Conservation (phyloP, 306 rosid genomes). For the Canavalia ensiformis region DNA sequence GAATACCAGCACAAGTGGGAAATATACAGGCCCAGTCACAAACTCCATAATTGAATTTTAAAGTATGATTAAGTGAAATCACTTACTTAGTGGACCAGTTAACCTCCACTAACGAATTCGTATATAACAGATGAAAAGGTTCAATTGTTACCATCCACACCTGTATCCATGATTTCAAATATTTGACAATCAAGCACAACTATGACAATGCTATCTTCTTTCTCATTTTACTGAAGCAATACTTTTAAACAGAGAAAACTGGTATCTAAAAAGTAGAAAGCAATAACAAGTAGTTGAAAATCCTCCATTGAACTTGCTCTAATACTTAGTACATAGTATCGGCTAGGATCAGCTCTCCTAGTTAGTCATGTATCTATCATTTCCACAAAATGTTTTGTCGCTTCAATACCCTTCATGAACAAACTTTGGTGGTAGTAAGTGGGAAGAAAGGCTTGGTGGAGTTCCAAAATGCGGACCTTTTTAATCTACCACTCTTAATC, state of each 20-base stretch:
- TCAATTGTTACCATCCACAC: not conserved
- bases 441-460: not conserved
- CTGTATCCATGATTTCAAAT: not conserved
- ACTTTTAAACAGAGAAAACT: not conserved
- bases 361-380: conserved; percentile 30
- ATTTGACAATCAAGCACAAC: conserved; percentile 4
- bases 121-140: not conserved
- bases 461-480: not conserved
- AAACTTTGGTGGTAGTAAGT: no score
- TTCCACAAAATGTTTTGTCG: conserved; percentile 19
- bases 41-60: not conserved
- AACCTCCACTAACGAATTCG: conserved; percentile 11
- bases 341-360: not conserved
- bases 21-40: not conserved
- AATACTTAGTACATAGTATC: not conserved
- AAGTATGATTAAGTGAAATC: not conserved
- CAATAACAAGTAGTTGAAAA: conserved; percentile 26
- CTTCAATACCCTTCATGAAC: conserved; percentile 36
- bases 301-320: conserved; percentile 44
- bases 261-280: not conserved
- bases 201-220: not conserved
- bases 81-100: conserved; percentile 15
- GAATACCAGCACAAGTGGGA: conserved; percentile 2
- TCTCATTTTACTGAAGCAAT: conserved; percentile 14
- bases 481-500: not conserved